Percentiles rank a stretch among this genome's conserved stretches.
phyloP scores from a whole-genome alignment of 2,329 filamentous ascomycete species.

The Pestalotiopsis sp. region DNA sequence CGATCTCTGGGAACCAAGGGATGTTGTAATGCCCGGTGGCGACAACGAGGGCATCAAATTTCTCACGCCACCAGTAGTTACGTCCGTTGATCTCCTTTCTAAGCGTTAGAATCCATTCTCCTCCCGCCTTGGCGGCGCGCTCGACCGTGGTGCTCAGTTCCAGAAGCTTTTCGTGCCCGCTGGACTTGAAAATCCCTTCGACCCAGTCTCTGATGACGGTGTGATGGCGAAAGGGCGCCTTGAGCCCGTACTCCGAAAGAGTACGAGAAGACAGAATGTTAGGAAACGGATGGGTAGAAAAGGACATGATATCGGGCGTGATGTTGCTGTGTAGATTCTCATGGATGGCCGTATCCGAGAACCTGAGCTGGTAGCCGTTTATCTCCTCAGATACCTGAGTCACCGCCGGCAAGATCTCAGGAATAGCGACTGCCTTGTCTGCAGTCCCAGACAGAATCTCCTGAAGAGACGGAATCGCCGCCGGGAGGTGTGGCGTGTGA shows the following conservation, averaged over 20 bases:
- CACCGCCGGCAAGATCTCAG: constrained; percentile 43
- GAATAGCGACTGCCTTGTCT: constrained; percentile 45
- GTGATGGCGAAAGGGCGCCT: constrained; percentile 59
- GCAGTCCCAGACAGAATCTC: constrained; percentile 45
- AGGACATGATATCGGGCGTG: constrained; percentile 56
- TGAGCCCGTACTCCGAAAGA: constrained; percentile 49
- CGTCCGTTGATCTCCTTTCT: constrained; percentile 41
- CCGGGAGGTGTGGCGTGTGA: constrained; percentile 36
- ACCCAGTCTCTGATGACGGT: constrained; percentile 57
- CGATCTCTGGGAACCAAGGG: constrained; percentile 61
- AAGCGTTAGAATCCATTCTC: constrained; percentile 52
- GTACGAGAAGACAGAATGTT: constrained; percentile 42
- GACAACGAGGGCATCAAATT: constrained; percentile 66
- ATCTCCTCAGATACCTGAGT: constrained; percentile 37
- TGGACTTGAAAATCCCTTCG: constrained; percentile 38
- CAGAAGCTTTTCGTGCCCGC: constrained; percentile 36
- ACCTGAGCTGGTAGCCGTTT: constrained; percentile 44
- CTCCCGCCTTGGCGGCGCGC: constrained; percentile 45
- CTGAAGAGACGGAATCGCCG: constrained; percentile 29
- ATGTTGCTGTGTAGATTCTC: constrained; percentile 63
- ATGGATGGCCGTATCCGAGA: constrained; percentile 57
- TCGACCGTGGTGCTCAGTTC: constrained; percentile 61
- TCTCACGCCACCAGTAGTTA: constrained; percentile 41
- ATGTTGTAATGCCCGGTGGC: constrained; percentile 69
- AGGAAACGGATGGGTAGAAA: constrained; percentile 53